Base-by-base conservation (phyloP, 2,329 filamentous ascomycete species). In the Cytospora paraplurivora region DNA sequence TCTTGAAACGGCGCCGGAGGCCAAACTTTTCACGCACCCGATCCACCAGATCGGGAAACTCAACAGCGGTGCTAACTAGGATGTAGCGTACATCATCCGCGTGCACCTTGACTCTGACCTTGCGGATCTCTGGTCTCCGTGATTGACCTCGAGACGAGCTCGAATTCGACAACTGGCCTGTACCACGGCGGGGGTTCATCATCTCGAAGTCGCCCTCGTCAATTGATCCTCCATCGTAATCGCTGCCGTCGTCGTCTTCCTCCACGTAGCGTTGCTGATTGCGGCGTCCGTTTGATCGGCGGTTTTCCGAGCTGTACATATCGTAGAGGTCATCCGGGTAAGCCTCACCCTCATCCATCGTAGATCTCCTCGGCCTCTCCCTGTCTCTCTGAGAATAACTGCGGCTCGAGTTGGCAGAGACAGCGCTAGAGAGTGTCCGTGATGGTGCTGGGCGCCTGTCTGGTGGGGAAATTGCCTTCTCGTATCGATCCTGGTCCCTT, bases 61-160 rank as follows among this genome's bases (percentile, higher is more conserved):
- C 86, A 13, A 92, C 83, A 2, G 85, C 85, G 0, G 88, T 80
- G 8, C 85, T 86, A 59, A 97, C 87, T 85, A 97, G 93, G 68
- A 98, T 90, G 75, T 97, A 97, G 65, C 96, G 88, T 37, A 93
- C 95, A 72, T 99, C 95, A 52, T 92, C 90, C 1, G 86, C 88
- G 73, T 98, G 93, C 1, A 97, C 93, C 80, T 99, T 99, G 74
- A 97, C 88, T 44, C 93, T 87, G 68, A 98, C 88, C 76, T 93
- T 89, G 67, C 85, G 86, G 63, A 95, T 81, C 7, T 92, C 89
- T 1, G 86, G 85, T 62, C 85, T 76, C 67, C 86, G 80, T 8
- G 86, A 87, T 32, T 79, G 78, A n/a, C 81, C 81, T 49, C 85
- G 80, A 11, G 79, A 78, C 0, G 77, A 78, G 67, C 81, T 77